Evolutionary conservation across 495 filamentous ascomycete genomes (phyloP).

Genomic region (Achaetomiella virescens): DNA sequence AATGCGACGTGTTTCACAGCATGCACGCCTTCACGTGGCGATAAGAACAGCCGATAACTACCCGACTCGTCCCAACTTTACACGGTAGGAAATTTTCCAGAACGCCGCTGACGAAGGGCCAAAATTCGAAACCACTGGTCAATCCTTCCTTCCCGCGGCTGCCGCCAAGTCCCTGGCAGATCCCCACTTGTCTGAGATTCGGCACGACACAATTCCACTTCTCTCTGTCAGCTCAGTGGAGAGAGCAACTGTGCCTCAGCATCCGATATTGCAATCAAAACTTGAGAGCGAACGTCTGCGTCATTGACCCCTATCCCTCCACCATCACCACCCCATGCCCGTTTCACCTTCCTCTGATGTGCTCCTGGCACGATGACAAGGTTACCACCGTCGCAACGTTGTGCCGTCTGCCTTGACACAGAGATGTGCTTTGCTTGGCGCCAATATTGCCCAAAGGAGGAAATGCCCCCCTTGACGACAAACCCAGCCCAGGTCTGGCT

Average conservation of each 20-base stretch:
- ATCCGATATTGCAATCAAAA: not conserved
- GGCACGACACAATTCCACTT: not conserved
- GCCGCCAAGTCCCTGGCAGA: not conserved
- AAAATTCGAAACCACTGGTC: not conserved
- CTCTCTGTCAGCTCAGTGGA: not conserved
- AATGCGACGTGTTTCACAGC: not conserved
- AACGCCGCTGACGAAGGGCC: slow-evolving; percentile 6
- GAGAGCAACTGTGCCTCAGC: not conserved
- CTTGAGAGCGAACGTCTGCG: not conserved
- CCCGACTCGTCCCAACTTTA: too few relatives aligned
- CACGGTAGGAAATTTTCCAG: slow-evolving; percentile 1
- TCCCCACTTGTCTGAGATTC: not conserved
- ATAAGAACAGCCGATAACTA: slow-evolving; percentile 8
- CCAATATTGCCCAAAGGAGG: not conserved
- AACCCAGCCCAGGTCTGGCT: too few relatives aligned
- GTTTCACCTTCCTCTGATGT: not conserved
- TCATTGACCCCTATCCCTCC: not conserved
- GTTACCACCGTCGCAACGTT: not conserved
- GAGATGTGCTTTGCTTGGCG: not conserved
- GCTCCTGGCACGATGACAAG: not conserved
- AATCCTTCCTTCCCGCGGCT: not conserved
- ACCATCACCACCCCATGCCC: not conserved
- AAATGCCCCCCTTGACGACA: not conserved
- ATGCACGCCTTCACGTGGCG: slow-evolving; percentile 16
- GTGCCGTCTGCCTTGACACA: not conserved